Evolutionary conservation across 108 stramenopile species (phyloP), one percentile per base, ranked within the genome.

Genomic region (Skeletonema tropicum): DNA sequence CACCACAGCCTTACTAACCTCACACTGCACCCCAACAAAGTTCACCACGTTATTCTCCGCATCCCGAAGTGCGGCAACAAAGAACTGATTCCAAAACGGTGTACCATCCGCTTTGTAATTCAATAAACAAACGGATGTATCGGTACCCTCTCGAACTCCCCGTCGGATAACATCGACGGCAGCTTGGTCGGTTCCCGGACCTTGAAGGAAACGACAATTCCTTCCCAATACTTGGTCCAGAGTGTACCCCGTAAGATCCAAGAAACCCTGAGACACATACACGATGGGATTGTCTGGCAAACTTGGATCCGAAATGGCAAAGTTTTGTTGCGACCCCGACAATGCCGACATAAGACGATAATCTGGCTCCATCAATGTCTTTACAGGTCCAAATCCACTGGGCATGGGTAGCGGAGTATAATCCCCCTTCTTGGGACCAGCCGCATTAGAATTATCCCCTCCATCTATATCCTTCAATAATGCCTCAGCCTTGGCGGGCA

Each of bases 81-180:
- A 98, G 84, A 98, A 94, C 72, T 98, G 97, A 86, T 98, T 98
- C 97, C 97, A 98, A 76, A 98, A 98, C 30, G 97, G 96, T 5
- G 96, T 94, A 19, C 98, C 98, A 76, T 97, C 98, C 5, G 94
- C 94, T 69, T 92, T 93, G 90, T 96, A 97, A 76, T 97, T 96
- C 66, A 97, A 75, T 19, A 96, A 77, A 68, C 94, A 94, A 8
- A 94, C 92, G 30, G 90, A 91, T 4, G 92, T 94, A 68, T 96
- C 95, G 45, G 90, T 85, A 11, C 95, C 96, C 75, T 94, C 89
- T 69, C 78, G 60, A 36, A 97, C 86, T 10, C 93, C 96, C 71
- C 87, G 84, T 17, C 96, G 85, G 71, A 97, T 95, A 45, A 94
- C 89, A 76, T 93, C 91, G 8, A 93, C 94, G 38, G 93, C 88